Evolutionary conservation across 768 basidiomycete species (phyloP).

Genomic region (Termitomyces sp.): DNA sequence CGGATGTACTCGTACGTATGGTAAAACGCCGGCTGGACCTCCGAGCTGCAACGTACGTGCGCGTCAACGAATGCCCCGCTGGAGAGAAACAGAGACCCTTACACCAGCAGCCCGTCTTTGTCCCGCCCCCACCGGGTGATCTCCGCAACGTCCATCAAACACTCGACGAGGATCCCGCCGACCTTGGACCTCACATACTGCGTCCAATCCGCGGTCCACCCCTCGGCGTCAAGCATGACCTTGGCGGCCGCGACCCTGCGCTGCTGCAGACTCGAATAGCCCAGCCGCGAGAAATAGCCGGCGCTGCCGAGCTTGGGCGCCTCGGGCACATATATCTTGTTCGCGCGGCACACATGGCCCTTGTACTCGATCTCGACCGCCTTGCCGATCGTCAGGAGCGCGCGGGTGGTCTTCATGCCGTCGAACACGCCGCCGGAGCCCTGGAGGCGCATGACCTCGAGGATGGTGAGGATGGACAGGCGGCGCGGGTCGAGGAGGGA

Average conservation of each 20-base stretch:
- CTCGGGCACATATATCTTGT: conserved; percentile 48
- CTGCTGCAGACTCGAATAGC: conserved; percentile 56
- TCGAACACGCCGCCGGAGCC: conserved; percentile 71
- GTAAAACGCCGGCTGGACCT: conserved; percentile 85
- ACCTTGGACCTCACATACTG: conserved; percentile 70
- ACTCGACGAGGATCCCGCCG: conserved; percentile 79
- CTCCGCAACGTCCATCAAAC: conserved; percentile 78
- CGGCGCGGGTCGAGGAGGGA: conserved; percentile 69
- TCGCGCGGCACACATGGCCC: conserved; percentile 67
- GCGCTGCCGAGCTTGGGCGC: conserved; percentile 21
- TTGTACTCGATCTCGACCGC: conserved; percentile 91
- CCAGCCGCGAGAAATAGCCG: conserved; percentile 52
- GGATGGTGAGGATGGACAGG: conserved; percentile 82
- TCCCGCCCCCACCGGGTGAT: conserved; percentile 58
- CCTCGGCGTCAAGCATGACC: conserved; percentile 59
- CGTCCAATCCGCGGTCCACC: conserved; percentile 81
- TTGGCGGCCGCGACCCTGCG: conserved; percentile 63
- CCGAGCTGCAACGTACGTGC: conserved; percentile 44
- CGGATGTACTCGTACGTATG: conserved; percentile 91
- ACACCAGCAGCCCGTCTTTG: conserved; percentile 58
- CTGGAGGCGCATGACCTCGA: conserved; percentile 81
- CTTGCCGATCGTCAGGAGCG: conserved; percentile 72
- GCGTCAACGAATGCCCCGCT: background rate
- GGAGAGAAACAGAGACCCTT: conserved; percentile 22
- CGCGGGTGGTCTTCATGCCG: conserved; percentile 88